Conservation (phyloP, 352 stramenopile species). For the Phytophthora lateralis region DNA sequence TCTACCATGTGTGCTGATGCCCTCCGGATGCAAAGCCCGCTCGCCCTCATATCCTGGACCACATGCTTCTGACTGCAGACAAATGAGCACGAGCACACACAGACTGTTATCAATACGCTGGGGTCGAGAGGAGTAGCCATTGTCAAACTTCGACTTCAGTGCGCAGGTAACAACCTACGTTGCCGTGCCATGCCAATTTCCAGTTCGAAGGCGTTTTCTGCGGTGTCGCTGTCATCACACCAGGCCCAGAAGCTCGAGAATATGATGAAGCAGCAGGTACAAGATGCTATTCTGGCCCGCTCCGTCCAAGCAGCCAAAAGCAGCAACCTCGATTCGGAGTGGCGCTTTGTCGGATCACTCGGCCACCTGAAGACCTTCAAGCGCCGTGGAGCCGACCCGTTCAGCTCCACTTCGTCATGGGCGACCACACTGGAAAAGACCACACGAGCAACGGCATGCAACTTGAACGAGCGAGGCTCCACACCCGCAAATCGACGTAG, state of each 20-base stretch:
- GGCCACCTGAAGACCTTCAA: slow-evolving; percentile 54
- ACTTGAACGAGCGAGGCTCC: slow-evolving; percentile 15
- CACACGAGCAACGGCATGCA: slow-evolving; percentile 13
- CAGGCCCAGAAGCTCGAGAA: slow-evolving; percentile 37
- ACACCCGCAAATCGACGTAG: neutral
- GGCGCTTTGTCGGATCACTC: slow-evolving; percentile 43
- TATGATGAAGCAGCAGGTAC: slow-evolving; percentile 52
- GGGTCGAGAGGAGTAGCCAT: neutral
- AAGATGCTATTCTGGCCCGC: slow-evolving; percentile 47
- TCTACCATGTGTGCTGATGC: neutral
- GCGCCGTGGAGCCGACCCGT: slow-evolving; percentile 32
- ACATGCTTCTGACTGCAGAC: neutral
- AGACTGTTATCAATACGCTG: neutral
- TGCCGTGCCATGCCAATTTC: neutral
- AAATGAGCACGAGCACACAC: neutral
- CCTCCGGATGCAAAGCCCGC: neutral
- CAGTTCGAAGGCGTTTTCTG: slow-evolving; percentile 21
- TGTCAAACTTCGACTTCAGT: neutral
- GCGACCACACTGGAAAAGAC: slow-evolving; percentile 22
- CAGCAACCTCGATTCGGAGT: slow-evolving; percentile 40
- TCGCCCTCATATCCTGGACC: neutral
- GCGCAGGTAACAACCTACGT: neutral
- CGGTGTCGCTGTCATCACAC: slow-evolving; percentile 34
- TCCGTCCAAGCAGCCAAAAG: slow-evolving; percentile 18
- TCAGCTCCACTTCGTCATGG: slow-evolving; percentile 30